Evolutionary conservation across 2,329 filamentous ascomycete species (phyloP), one percentile per base, ranked within the genome.

Genomic region (Cytospora leucostoma): DNA sequence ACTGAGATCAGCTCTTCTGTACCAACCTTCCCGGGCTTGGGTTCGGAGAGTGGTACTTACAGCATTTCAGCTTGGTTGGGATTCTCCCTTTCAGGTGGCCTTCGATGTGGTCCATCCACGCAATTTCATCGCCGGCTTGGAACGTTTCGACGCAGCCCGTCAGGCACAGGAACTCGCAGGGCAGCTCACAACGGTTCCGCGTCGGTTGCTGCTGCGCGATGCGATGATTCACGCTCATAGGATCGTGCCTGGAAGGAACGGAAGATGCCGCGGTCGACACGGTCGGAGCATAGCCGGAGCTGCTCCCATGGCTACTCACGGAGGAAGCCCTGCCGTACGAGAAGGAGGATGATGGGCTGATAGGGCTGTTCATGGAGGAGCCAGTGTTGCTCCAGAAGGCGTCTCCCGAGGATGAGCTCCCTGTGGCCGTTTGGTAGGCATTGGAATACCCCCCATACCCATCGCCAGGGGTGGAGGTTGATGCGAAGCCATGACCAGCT

Each of bases 71-170:
- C 51, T 35, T 56, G 10, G 37, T 10, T 0, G 82, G 82, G 7
- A 78, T 76, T 0, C 19, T 61, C 4, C 70, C 38, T 0, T 40
- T 2, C 10, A 79, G 67, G 65, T 84, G 82, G 1, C 73, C 69
- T 0, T 65, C 33, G 2, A 70, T 76, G 64, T 87, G 84, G 0
- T 73, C 62, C 15, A 82, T 76, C 83, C 83, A 86, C 2, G 17
- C 59, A 0, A 74, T 67, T 27, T 71, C 68, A 0, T 82, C 72
- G 11, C 78, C 70, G 3, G 75, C 66, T 7, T 64, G 40, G 65
- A 84, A 85, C 0, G 37, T 65, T 7, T 62, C 33, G 0, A 64
- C 4, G 66, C 84, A 87, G 3, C 53, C 27, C 1, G 59, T 52
- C 27, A 77, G 73, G 6, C 67, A 69, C 10, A 67, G 63, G 40